Conservation (phyloP, 257 asterid species). For the Henckelia pumila region DNA sequence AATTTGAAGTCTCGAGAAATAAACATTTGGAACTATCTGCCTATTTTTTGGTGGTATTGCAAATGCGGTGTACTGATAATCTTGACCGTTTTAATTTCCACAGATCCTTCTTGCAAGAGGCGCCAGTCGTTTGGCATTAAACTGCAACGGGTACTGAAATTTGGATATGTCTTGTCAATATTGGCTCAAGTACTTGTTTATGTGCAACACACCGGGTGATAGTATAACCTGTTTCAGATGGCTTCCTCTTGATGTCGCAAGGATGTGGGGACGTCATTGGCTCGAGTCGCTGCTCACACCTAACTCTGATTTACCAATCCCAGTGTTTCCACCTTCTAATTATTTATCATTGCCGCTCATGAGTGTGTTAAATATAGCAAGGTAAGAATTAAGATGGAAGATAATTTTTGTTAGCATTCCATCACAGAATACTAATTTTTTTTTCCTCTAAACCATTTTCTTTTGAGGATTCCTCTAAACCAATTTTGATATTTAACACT, state of each 20-base stretch:
- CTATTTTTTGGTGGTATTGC: conserved; percentile 10
- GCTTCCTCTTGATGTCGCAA: conserved; percentile 94
- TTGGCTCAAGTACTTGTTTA: conserved; percentile 3
- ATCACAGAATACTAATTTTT: background rate
- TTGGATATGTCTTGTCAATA: conserved; percentile 1
- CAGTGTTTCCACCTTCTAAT: conserved; percentile 71
- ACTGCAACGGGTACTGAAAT: conserved; percentile 82
- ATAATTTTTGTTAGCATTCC: background rate
- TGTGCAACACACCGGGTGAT: conserved; percentile 11
- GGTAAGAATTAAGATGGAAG: conserved; percentile 39
- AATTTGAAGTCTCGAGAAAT: background rate
- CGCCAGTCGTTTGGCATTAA: conserved; percentile 82
- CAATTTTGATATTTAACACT: background rate
- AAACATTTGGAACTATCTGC: background rate
- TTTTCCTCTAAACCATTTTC: conserved; percentile 1
- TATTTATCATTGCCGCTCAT: conserved; percentile 83
- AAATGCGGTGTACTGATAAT: background rate
- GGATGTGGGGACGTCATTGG: conserved; percentile 99
- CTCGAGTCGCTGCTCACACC: conserved; percentile 81
- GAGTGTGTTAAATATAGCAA: conserved; percentile 89
- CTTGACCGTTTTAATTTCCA: conserved; percentile 22
- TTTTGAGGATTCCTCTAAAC: conserved; percentile 6
- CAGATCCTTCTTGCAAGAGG: conserved; percentile 93
- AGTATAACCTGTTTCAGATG: conserved; percentile 58
- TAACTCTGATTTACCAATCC: conserved; percentile 60